Evolutionary conservation across 1,284 basidiomycete genomes (phyloP).

Genomic region (Hypsizygus ulmarius): DNA sequence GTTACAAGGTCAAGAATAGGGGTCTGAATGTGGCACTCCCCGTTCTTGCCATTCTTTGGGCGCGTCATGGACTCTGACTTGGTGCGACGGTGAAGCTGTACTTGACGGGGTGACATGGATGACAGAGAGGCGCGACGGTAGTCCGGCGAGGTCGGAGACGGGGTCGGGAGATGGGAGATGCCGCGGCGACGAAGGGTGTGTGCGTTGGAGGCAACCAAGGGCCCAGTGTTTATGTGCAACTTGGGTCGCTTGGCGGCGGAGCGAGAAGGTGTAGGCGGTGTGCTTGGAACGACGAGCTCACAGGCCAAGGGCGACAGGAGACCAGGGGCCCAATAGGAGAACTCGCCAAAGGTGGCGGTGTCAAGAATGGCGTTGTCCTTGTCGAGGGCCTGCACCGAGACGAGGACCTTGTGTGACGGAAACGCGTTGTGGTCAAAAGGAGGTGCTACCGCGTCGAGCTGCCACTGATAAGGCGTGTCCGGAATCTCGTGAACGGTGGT

Average conservation of each 20-base stretch:
- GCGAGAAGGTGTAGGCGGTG: background rate
- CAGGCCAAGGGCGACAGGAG: constrained; percentile 23
- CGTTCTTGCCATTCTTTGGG: constrained; percentile 32
- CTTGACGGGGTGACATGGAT: constrained; percentile 17
- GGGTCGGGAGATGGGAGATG: constrained; percentile 22
- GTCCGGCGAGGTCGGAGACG: background rate
- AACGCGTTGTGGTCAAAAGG: constrained; percentile 37
- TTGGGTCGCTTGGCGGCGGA: constrained; percentile 16
- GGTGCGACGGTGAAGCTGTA: constrained; percentile 37
- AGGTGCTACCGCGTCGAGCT: constrained; percentile 57
- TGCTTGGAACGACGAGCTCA: constrained; percentile 6
- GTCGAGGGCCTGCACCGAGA: constrained; percentile 64
- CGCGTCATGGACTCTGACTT: constrained; percentile 45
- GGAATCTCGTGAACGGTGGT: constrained; percentile 55
- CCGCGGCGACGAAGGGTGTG: constrained; percentile 30
- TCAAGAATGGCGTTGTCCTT: constrained; percentile 53
- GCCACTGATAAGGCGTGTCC: constrained; percentile 46
- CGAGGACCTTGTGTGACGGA: constrained; percentile 39
- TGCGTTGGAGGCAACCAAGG: constrained; percentile 21
- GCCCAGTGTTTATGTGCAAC: constrained; percentile 16
- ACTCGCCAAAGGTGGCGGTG: constrained; percentile 65
- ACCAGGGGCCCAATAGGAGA: constrained; percentile 62
- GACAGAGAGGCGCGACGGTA: constrained; percentile 2
- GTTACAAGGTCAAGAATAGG: constrained; percentile 58
- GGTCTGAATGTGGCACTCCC: constrained; percentile 41